A percentile compares a stretch with the other conserved stretches of the same genome.
These are phyloP conservation scores for Corchorus capsularis DNA, from an alignment of 345 rosid species.

Conservation along the genomic window DNA sequence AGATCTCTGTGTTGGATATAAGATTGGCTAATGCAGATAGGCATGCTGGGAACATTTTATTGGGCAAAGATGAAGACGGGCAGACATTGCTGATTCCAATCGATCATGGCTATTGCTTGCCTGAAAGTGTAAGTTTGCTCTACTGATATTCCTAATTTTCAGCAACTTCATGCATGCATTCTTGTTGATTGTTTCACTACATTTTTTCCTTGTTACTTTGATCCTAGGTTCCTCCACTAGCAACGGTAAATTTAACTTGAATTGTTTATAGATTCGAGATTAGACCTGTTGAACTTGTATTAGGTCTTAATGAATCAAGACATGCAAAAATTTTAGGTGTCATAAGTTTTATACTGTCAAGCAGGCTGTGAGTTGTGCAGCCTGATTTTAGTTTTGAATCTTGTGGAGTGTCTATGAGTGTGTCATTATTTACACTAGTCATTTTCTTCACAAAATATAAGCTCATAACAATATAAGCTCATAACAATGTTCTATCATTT, in stretches of 20 bases:
- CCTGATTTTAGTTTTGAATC: too few relatives aligned
- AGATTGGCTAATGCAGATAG: constrained; percentile 91
- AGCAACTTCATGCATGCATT: constrained; percentile 1
- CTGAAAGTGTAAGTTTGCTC: constrained; percentile 60
- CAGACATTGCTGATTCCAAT: constrained; percentile 60
- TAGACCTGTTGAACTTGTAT: neutral
- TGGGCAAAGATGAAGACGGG: constrained; percentile 54
- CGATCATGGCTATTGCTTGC: constrained; percentile 95
- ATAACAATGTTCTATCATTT: neutral
- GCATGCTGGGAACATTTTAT: constrained; percentile 83
- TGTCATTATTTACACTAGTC: neutral
- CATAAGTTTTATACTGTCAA: too few relatives aligned
- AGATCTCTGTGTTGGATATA: constrained; percentile 82
- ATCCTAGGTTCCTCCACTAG: neutral
- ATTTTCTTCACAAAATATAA: neutral
- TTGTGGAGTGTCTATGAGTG: neutral
- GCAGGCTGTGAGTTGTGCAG: too few relatives aligned
- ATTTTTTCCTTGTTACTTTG: neutral
- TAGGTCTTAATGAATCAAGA: neutral
- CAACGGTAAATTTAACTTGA: neutral
- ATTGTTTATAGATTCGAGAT: neutral
- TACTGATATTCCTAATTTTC: neutral
- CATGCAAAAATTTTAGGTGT: neutral
- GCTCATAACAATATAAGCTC: neutral
- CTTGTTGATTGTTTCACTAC: neutral